Percentiles rank a stretch among this genome's conserved stretches.
Conservation (phyloP, 805 yeast species). For the Lipomyces kockii region DNA sequence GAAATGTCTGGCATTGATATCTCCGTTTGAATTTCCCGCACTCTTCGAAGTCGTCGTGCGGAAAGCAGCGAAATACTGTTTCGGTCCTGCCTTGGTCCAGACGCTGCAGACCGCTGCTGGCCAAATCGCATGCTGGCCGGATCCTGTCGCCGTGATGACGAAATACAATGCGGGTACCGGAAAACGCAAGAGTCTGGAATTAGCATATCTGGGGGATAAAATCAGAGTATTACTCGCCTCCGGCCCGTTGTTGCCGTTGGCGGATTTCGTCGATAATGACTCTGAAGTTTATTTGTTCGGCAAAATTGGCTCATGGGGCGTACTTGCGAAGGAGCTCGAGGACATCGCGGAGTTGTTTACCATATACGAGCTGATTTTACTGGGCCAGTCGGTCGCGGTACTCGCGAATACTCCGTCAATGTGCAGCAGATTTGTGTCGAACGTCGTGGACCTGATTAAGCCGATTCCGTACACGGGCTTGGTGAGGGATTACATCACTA, state of each 20-base stretch:
- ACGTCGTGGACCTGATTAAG: constrained; percentile 30
- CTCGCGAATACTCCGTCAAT: constrained; percentile 27
- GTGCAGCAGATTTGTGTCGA: constrained; percentile 28
- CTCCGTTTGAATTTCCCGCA: constrained; percentile 30
- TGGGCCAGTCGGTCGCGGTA: constrained; percentile 29
- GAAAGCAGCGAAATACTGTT: constrained; percentile 14
- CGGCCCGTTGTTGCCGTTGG: constrained; percentile 28
- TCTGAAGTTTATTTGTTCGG: constrained; percentile 23
- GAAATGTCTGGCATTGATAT: constrained; percentile 21
- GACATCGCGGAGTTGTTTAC: constrained; percentile 21
- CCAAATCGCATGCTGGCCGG: constrained; percentile 34
- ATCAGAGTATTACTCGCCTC: constrained; percentile 17
- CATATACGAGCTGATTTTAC: constrained; percentile 22
- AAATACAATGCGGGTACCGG: constrained; percentile 2
- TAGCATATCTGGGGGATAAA: constrained; percentile 32
- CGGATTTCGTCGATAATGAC: constrained; percentile 13
- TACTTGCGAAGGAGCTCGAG: constrained; percentile 17
- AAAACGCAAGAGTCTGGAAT: constrained; percentile 24
- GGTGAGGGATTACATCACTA: constrained; percentile 32
- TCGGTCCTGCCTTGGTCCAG: constrained; percentile 11
- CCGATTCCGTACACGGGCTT: constrained; percentile 34
- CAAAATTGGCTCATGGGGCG: constrained; percentile 29
- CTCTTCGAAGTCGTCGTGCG: constrained; percentile 32
- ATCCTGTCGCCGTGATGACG: constrained; percentile 22
- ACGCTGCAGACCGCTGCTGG: constrained; percentile 31